Conservation (phyloP, 1,284 basidiomycete species). For the Cutaneotrichosporon sp. region DNA sequence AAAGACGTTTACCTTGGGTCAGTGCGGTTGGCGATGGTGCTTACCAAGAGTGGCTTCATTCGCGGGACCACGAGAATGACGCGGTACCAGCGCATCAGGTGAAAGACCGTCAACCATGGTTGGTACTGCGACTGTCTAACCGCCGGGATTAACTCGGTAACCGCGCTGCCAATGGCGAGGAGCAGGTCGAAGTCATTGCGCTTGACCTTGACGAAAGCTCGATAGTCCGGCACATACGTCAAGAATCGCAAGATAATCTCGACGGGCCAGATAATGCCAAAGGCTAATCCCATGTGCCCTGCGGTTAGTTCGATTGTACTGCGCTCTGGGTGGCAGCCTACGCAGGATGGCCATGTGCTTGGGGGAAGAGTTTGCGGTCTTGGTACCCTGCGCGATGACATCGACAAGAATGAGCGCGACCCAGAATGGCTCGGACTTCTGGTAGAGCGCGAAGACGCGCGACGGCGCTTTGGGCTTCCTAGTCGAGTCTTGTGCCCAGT, state of each 20-base stretch:
- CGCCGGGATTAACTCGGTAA: slow-evolving; percentile 79
- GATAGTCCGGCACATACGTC: slow-evolving; percentile 78
- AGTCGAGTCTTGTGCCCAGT: slow-evolving; percentile 37
- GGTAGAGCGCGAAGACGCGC: slow-evolving; percentile 36
- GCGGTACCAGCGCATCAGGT: slow-evolving; percentile 86
- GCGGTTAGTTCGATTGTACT: slow-evolving; percentile 33
- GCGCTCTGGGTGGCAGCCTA: too few species aligned
- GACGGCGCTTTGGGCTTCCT: slow-evolving; percentile 31
- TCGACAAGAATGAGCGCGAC: slow-evolving; percentile 68
- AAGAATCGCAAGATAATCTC: slow-evolving; percentile 81
- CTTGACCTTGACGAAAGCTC: slow-evolving; percentile 66
- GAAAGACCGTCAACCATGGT: slow-evolving; percentile 89
- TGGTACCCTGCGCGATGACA: slow-evolving; percentile 75
- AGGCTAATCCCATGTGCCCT: slow-evolving; percentile 71
- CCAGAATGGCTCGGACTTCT: slow-evolving; percentile 66
- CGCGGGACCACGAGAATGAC: slow-evolving; percentile 67
- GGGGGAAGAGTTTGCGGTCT: slow-evolving; percentile 61
- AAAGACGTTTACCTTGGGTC: slow-evolving; percentile 73
- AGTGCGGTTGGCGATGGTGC: slow-evolving; percentile 10
- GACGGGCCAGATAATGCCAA: slow-evolving; percentile 82
- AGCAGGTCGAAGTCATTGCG: slow-evolving; percentile 77
- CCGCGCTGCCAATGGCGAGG: slow-evolving; percentile 74
- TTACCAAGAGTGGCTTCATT: slow-evolving; percentile 44
- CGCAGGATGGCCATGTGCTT: slow-evolving; percentile 56
- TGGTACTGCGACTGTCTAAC: slow-evolving; percentile 70